Evolutionary conservation across 176 grass and related monocot species (phyloP), one percentile per base, ranked within the genome.

Genomic region (Cocos nucifera): DNA sequence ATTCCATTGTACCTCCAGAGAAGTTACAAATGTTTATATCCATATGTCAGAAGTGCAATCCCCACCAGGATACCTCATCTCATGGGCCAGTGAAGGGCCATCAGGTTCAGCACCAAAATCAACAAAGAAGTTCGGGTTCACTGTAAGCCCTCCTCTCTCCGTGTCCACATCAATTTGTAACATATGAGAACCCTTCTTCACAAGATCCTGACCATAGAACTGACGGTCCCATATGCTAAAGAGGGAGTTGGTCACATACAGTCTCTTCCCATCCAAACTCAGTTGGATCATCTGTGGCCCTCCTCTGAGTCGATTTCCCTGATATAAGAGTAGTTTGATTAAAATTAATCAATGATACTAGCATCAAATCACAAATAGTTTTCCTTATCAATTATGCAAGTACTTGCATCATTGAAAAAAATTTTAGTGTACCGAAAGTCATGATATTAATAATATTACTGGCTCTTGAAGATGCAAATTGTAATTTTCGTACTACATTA

Each of bases 41-140:
- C 92, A 97, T 74, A 91, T 97, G 76, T 97, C 84, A 67, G 92
- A 97, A 39, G 92, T 97, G 78, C 92, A 91, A 58, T 97, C 92
- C 1, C 92, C 87, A 0, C 92, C 92, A 32, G 87, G 92, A 88
- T 97, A 97, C 69, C 92, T 85, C 92, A 97, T 97, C 76, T 97
- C 92, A 56, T 97, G 92, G 22, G 92, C 87, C 62, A 97, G 62
- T 9, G 84, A 70, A 2, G 92, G 92, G 20, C 87, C 87, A 6
- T 97, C 81, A 51, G 87, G 87, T 24, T 91, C 92, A 0, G 79
- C 23, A 0, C 84, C 78, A 10, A 97, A 97, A 85, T 97, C 92
- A 23, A 91, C 83, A 19, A 97, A 97, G 64, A 97, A 97, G 66
- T 88, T 22, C 0, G 92, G 87, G 69, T 97, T 97, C 56, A 97